A percentile compares a stretch with the other conserved stretches of the same genome.
Evolutionary conservation across 208 protist species (phyloP).

Genomic region (Wallacemonas sp.): DNA sequence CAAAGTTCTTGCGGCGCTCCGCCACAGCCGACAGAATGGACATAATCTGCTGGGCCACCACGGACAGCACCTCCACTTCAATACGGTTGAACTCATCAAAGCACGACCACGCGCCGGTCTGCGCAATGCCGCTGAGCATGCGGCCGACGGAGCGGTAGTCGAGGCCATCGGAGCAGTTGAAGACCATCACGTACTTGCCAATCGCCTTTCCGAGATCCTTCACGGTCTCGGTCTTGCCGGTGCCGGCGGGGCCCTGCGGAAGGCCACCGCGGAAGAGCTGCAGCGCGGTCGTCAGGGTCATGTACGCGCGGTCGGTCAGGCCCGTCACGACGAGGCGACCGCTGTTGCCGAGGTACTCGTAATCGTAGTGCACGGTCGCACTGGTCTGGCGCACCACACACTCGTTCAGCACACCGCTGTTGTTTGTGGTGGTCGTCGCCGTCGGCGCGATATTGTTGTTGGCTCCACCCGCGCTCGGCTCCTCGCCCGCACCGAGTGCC

Average conservation of each 20-base stretch:
- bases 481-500: background rate
- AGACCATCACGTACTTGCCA: conserved; percentile 97
- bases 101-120: conserved; percentile 98
- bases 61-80: conserved; percentile 97
- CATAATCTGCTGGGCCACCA: conserved; percentile 98
- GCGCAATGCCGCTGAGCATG: conserved; percentile 97
- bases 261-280: conserved; percentile 94
- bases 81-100: conserved; percentile 99
- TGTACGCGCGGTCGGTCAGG: conserved; percentile 98
- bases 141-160: conserved; percentile 96
- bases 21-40: conserved; percentile 92
- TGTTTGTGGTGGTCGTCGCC: background rate
- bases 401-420: conserved; percentile 36
- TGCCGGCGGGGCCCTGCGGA: conserved; percentile 97
- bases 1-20: conserved; percentile 79
- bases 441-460: too few species aligned
- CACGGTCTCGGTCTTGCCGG: conserved; percentile 99
- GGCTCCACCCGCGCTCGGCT: background rate
- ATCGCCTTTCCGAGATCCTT: conserved; percentile 98
- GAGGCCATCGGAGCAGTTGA: conserved; percentile 98
- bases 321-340: conserved; percentile 98
- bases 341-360: conserved; percentile 98
- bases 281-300: conserved; percentile 97
- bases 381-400: conserved; percentile 95
- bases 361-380: conserved; percentile 94